Evolutionary conservation across 2,329 filamentous ascomycete genomes (phyloP), one percentile per base, ranked within the genome.

Genomic region (Colletotrichum shisoi): DNA sequence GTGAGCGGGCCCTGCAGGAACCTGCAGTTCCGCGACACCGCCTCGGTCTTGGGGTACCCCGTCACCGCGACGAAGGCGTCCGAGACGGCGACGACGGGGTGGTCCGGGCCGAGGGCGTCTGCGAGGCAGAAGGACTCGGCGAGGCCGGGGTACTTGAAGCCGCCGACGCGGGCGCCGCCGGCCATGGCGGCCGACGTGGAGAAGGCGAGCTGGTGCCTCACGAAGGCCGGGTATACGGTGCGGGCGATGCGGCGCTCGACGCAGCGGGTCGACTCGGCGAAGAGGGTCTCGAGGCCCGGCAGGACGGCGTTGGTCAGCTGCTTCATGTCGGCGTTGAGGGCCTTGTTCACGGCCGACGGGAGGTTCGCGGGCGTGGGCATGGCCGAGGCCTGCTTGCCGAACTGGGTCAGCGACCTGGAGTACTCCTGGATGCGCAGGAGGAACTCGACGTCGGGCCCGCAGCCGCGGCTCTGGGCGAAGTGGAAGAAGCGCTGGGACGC

Each of bases 121-220:
- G 83, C 86, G 17, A 89, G 72, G 63, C 85, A 86, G 70, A 89
- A 88, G 24, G 85, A 85, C 56, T 85, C 81, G 9, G 85, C 86
- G 0, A 89, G 78, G 0, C 87, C 87, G 3, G 82, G 81, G 60
- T 83, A 88, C 57, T 77, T 72, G 5, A 75, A 74, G 9, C 71
- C 67, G 11, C 70, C 69, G 27, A 31, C 27, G 2, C 75, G 73
- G 21, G 75, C 74, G n/a, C 73, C 74, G 2, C 81, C 27, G 27
- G 27, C 77, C 3, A 87, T 73, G 1, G 84, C 81, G 44, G 77
- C 74, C 3, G 78, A 78, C 4, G 82, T 82, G 57, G 80, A 81
- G 37, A 79, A 73, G 0, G 80, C 81, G 60, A 86, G 75, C 71
- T 86, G 84, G 62, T 82, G 78, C 60, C 81, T 82, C 24, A 86